A percentile compares a stretch with the other conserved stretches of the same genome.
These are phyloP conservation scores for Dicorynia guianensis DNA, from an alignment of 306 rosid species.

Conservation along the genomic window DNA sequence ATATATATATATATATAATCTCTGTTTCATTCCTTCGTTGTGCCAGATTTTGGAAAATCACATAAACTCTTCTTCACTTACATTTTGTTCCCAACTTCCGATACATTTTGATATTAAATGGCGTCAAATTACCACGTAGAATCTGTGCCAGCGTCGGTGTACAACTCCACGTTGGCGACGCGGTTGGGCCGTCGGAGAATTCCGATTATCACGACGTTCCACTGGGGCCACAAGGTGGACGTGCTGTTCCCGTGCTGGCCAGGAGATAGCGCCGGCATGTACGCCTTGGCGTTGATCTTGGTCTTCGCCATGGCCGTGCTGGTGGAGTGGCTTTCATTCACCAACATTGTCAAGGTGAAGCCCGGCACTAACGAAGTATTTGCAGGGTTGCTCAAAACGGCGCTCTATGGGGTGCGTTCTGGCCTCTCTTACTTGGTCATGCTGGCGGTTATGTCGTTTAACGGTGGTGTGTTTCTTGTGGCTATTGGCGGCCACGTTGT, in stretches of 20 bases:
- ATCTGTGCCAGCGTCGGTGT: background rate
- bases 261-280: constrained; percentile 59
- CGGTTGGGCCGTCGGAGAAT: constrained; percentile 47
- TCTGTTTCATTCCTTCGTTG: too few species aligned
- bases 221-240: constrained; percentile 66
- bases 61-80: background rate
- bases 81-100: background rate
- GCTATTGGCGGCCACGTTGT: constrained; percentile 67
- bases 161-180: constrained; percentile 52
- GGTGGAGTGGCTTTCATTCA: constrained; percentile 69
- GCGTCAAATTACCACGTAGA: constrained; percentile 19
- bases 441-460: constrained; percentile 81
- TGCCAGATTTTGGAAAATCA: background rate
- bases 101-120: constrained; percentile 11
- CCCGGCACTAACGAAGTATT: constrained; percentile 34
- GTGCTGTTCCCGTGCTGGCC: constrained; percentile 78
- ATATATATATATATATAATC: background rate
- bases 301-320: constrained; percentile 62
- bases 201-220: constrained; percentile 55
- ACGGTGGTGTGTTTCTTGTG: constrained; percentile 67
- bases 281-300: constrained; percentile 61
- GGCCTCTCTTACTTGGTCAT: constrained; percentile 66
- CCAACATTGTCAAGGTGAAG: constrained; percentile 51
- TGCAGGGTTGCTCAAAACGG: constrained; percentile 46
- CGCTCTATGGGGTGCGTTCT: constrained; percentile 55